Base-by-base conservation (phyloP, 805 yeast species). In the Zygosaccharomyces gambellarensis region DNA sequence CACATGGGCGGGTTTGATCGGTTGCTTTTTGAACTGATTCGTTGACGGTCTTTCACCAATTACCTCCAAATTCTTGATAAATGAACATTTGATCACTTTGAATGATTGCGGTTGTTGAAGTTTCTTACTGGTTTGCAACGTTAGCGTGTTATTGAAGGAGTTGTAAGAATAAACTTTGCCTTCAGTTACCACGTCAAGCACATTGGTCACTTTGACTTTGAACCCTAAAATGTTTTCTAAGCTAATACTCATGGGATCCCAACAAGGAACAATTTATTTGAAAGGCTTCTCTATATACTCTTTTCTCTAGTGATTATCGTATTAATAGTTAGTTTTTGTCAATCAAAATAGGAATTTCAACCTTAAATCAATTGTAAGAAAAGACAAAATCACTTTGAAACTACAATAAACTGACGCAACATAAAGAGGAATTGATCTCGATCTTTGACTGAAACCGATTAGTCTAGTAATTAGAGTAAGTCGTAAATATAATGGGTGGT, bases 91-190 rank as follows among this genome's bases (percentile, higher is more conserved):
- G 46, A 85, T 69, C 43, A 84, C 68, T 51, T 77, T 74, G 64
- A 78, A 82, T 30, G 56, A 51, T 56, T 63, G 48, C 50, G 60
- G 55, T 47, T 53, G 43, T 39, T 56, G 45, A 47, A 47, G 45
- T 47, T 61, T 58, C 51, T 52, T 60, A 12, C 54, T 44, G 3
- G 61, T 57, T 41, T 58, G 61, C 7, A 63, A 70, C 49, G 72
- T 67, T 0, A 73, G 54, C 0, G 72, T 63, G 29, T 55, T 57
- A 54, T 69, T 47, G 72, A 74, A 48, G 6, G 82, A 71, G 49
- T 80, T 78, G 62, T 78, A 83, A 8, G 89, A 76, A 62, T 81
- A 83, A 34, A 87, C 75, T 29, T 75, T 69, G 1, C 94, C 95
- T n/a, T 73, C 71, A 46, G 81, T 71, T 7, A 72, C 71, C 25